Conservation (phyloP, 495 filamentous ascomycete species). For the Massariosphaeria phaeospora region DNA sequence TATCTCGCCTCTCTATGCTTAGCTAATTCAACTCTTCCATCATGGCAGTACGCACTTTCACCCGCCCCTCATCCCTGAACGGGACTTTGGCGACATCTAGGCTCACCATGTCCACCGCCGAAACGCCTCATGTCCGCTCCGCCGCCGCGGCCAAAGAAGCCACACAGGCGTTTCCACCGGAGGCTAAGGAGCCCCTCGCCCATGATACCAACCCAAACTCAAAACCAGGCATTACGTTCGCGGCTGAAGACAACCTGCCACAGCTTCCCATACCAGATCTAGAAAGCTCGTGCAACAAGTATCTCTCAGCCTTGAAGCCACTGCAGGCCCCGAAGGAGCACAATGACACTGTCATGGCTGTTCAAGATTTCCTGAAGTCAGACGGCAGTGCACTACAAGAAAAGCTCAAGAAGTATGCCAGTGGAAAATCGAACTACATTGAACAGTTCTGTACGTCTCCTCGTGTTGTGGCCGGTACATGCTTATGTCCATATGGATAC, state of each 20-base stretch:
- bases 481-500: slow-evolving; percentile 11
- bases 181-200: slow-evolving; percentile 44
- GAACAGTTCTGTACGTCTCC: slow-evolving; percentile 89
- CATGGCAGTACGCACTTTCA: slow-evolving; percentile 48
- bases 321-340: slow-evolving; percentile 79
- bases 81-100: slow-evolving; percentile 50
- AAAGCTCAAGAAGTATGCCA: slow-evolving; percentile 87
- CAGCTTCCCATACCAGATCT: slow-evolving; percentile 95
- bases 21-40: slow-evolving; percentile 40
- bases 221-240: slow-evolving; percentile 75
- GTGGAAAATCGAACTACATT: slow-evolving; percentile 89
- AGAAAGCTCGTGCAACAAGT: slow-evolving; percentile 71
- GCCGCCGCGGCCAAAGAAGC: slow-evolving; percentile 40
- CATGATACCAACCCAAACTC: slow-evolving; percentile 40
- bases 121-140: slow-evolving; percentile 35
- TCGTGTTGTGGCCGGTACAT: background rate
- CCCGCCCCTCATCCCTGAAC: slow-evolving; percentile 65
- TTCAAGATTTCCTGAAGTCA: slow-evolving; percentile 75
- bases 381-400: slow-evolving; percentile 86
- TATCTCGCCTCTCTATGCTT: slow-evolving; percentile 69
- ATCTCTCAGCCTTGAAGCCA: slow-evolving; percentile 73
- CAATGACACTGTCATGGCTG: slow-evolving; percentile 71
- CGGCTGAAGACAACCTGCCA: slow-evolving; percentile 79
- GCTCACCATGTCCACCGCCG: slow-evolving; percentile 29
- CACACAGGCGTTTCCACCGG: slow-evolving; percentile 43